A percentile compares a stretch with the other conserved stretches of the same genome.
Conservation (phyloP, 495 filamentous ascomycete genomes). For the Penicillium canariense region DNA sequence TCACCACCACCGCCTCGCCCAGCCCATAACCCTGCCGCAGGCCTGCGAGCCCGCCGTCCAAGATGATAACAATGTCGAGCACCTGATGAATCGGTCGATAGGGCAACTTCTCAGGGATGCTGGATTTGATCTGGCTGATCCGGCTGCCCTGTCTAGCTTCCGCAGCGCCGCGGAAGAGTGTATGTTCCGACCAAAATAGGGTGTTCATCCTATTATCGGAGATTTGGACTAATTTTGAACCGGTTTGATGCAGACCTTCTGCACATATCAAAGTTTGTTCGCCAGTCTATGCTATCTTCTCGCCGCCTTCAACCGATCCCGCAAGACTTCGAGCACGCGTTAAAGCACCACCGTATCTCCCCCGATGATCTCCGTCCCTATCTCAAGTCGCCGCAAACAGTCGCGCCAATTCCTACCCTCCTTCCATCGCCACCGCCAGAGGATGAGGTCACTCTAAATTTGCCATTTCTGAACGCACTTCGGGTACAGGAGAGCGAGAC, state of each 20-base stretch:
- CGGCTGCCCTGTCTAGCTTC: slow-evolving; percentile 58
- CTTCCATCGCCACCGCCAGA: slow-evolving; percentile 49
- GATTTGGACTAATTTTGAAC: slow-evolving; percentile 18
- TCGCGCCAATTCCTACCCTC: slow-evolving; percentile 29
- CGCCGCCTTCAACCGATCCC: slow-evolving; percentile 62
- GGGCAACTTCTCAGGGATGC: slow-evolving; percentile 49
- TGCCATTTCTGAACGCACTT: slow-evolving; percentile 53
- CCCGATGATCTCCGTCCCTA: slow-evolving; percentile 42
- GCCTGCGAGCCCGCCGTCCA: slow-evolving; percentile 25
- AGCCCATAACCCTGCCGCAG: slow-evolving; percentile 30
- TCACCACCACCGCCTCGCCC: slow-evolving; percentile 44
- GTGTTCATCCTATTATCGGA: not conserved
- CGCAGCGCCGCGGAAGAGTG: slow-evolving; percentile 60
- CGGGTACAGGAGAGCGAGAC: slow-evolving; percentile 50
- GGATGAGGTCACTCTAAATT: slow-evolving; percentile 38
- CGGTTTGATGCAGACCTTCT: slow-evolving; percentile 50
- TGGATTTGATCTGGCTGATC: slow-evolving; percentile 58
- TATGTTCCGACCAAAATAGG: slow-evolving; percentile 33
- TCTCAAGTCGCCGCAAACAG: slow-evolving; percentile 35
- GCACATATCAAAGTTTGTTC: slow-evolving; percentile 53
- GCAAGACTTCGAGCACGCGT: slow-evolving; percentile 66
- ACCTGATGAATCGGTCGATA: slow-evolving; percentile 57
- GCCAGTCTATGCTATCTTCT: slow-evolving; percentile 58
- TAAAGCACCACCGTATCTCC: slow-evolving; percentile 38
- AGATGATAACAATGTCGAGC: slow-evolving; percentile 47